phyloP scores from a whole-genome alignment of 208 protist species.

The Crithidia sp. region DNA sequence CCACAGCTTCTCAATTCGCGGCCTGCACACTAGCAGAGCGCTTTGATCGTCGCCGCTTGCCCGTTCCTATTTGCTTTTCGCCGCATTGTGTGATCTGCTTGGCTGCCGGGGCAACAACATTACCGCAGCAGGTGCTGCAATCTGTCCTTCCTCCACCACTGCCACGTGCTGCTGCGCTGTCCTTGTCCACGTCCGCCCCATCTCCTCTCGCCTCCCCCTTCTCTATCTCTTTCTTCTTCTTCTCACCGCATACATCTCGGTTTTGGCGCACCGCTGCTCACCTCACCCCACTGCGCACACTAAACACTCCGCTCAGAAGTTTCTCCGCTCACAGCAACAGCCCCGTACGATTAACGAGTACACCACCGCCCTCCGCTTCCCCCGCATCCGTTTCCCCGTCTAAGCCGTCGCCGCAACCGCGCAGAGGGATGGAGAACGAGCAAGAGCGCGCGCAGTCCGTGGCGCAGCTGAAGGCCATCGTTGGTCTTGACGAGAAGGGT shows the following conservation, averaged over 20 bases:
- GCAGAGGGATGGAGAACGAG: conserved; percentile 26
- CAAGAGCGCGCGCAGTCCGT: conserved; percentile 33
- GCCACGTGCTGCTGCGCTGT: neutral
- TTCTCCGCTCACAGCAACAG: neutral
- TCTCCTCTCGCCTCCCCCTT: conserved; percentile 4
- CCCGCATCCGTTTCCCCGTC: neutral
- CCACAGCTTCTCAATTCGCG: too few relatives aligned
- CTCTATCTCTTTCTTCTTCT: neutral
- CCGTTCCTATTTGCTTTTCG: too few relatives aligned
- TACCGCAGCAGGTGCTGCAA: neutral
- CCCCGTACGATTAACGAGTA: neutral
- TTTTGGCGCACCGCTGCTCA: neutral
- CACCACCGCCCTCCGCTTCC: neutral
- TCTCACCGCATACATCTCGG: neutral
- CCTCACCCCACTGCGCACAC: neutral
- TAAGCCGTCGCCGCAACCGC: neutral
- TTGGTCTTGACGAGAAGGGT: conserved; percentile 91
- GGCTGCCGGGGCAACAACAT: too few relatives aligned
- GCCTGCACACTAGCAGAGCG: too few relatives aligned
- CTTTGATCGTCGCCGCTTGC: too few relatives aligned
- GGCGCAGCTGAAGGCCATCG: conserved; percentile 72
- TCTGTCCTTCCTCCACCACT: neutral
- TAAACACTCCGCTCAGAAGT: conserved; percentile 5
- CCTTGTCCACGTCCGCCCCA: neutral
- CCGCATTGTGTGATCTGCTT: too few relatives aligned